Conservation (phyloP, 805 yeast species). For the Wickerhamomyces canadensis region DNA sequence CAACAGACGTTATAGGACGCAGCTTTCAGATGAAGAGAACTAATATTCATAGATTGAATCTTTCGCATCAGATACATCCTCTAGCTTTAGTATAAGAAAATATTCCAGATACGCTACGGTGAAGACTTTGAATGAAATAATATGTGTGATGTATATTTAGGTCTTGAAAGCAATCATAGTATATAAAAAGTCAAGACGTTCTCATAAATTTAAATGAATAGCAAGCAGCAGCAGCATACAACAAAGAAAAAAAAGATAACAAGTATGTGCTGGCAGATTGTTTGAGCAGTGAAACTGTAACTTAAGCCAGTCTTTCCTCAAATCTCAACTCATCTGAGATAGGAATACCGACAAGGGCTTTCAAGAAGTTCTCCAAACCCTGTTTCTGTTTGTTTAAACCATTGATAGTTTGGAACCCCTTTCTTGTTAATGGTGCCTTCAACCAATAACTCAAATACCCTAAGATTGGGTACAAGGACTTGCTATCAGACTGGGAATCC, state of each 20-base stretch:
- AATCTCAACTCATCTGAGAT: slow-evolving; percentile 88
- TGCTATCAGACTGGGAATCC: slow-evolving; percentile 23
- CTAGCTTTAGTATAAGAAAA: no score
- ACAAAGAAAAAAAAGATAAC: not conserved
- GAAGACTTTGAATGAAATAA: no score
- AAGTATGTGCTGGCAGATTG: not conserved
- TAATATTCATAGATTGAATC: no score
- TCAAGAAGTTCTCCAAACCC: slow-evolving; percentile 85
- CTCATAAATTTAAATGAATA: no score
- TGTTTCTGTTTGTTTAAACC: slow-evolving; percentile 93
- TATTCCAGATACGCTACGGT: no score
- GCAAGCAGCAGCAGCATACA: no score
- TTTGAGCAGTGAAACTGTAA: not conserved
- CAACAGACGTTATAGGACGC: no score
- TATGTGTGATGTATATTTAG: no score
- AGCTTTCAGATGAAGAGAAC: no score
- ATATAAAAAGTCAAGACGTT: no score
- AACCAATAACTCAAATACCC: slow-evolving; percentile 91
- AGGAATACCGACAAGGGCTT: slow-evolving; percentile 86
- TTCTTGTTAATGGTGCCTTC: slow-evolving; percentile 91
- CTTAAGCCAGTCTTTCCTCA: slow-evolving; percentile 67
- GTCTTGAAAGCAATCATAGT: no score
- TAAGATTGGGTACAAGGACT: slow-evolving; percentile 73
- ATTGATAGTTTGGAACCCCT: slow-evolving; percentile 84
- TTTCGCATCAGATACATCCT: no score